Conservation (phyloP, 2,329 filamentous ascomycete genomes). For the Colletotrichum sp. region DNA sequence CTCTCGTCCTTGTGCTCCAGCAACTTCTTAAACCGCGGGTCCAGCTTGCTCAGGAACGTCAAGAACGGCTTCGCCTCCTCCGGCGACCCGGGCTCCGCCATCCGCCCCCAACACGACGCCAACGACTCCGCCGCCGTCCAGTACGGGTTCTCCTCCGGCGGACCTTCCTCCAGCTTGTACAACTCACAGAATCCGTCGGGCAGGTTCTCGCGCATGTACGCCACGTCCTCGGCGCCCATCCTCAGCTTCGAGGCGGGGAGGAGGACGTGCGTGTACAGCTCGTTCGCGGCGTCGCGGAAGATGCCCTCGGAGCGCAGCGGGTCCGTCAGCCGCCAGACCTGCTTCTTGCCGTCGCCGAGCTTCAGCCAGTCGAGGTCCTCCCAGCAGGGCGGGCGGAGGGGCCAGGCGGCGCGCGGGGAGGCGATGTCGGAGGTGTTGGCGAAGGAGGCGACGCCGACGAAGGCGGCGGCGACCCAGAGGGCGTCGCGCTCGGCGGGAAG, state of each 20-base stretch:
- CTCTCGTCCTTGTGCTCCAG: constrained; percentile 54
- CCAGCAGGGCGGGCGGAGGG: constrained; percentile 46
- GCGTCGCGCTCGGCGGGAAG: constrained; percentile 46
- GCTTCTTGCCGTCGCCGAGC: constrained; percentile 60
- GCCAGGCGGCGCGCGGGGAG: constrained; percentile 57
- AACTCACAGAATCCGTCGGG: constrained; percentile 34
- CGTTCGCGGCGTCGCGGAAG: constrained; percentile 38
- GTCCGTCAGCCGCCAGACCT: constrained; percentile 56
- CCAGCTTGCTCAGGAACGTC: constrained; percentile 50
- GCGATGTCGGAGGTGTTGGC: constrained; percentile 43
- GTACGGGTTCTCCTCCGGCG: constrained; percentile 33
- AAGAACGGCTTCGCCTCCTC: constrained; percentile 45
- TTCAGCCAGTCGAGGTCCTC: constrained; percentile 63
- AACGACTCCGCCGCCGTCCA: constrained; percentile 29
- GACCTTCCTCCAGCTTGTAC: constrained; percentile 27
- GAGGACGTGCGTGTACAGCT: constrained; percentile 1
- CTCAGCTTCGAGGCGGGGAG: neutral
- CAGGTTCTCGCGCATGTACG: constrained; percentile 24
- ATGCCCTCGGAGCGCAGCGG: constrained; percentile 51
- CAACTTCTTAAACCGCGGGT: constrained; percentile 46
- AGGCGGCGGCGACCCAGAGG: constrained; percentile 50
- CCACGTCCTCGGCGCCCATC: constrained; percentile 25
- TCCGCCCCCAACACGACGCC: neutral
- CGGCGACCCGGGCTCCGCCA: neutral
- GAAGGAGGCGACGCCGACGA: constrained; percentile 51